Percentiles rank a stretch among this genome's conserved stretches.
Conservation (phyloP, 352 stramenopile genomes). For the Lagenidium giganteum region DNA sequence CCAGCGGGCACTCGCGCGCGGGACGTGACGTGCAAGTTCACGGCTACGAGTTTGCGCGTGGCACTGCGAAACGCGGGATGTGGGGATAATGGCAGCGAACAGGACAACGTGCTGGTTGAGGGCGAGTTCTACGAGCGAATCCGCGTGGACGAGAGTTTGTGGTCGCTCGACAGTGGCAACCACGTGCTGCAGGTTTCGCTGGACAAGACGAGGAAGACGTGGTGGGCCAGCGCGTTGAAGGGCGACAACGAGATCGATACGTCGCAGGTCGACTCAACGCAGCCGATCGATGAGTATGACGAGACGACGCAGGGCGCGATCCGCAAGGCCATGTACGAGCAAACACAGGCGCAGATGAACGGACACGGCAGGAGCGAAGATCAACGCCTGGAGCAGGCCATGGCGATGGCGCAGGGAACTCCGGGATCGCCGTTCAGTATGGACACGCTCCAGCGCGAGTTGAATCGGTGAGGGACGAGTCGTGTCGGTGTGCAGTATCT, state of each 20-base stretch:
- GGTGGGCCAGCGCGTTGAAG: constrained; percentile 94
- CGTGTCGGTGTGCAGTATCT: too few relatives aligned
- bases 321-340: constrained; percentile 97
- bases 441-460: too few relatives aligned
- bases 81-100: background rate
- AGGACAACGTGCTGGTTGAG: constrained; percentile 49
- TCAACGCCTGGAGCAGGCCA: background rate
- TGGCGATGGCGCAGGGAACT: constrained; percentile 2
- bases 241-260: constrained; percentile 97
- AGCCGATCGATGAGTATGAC: constrained; percentile 96
- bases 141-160: constrained; percentile 96
- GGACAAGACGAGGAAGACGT: constrained; percentile 97
- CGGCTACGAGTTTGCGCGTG: constrained; percentile 81
- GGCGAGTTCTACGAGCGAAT: constrained; percentile 90
- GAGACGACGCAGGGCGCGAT: constrained; percentile 96
- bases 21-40: constrained; percentile 90
- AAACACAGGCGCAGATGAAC: constrained; percentile 80
- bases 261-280: constrained; percentile 95
- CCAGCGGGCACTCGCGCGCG: constrained; percentile 83
- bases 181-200: constrained; percentile 84
- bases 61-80: constrained; percentile 38
- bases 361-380: constrained; percentile 1
- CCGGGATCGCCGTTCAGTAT: background rate
- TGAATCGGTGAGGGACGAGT: too few relatives aligned
- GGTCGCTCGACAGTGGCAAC: constrained; percentile 90